Base-by-base conservation (phyloP, 805 yeast genomes). In the Starmerella scarabaei region DNA sequence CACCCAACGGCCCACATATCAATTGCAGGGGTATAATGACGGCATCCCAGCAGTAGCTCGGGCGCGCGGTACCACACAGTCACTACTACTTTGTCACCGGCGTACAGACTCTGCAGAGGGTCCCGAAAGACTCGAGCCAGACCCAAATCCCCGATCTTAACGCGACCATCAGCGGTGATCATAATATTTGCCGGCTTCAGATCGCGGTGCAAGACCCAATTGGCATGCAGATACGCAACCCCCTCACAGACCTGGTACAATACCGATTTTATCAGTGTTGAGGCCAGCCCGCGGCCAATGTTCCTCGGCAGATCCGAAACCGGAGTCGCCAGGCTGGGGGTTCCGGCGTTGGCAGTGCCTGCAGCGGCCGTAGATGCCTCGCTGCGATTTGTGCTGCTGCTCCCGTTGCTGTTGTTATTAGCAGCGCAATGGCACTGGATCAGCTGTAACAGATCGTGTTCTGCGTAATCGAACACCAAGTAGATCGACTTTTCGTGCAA, bases 41-140 rank as follows among this genome's bases (percentile, higher is more conserved):
- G 67, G 2, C 93, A 84, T 0, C 96, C 96, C n/a, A 86, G 60
- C 27, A 86, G 62, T 29, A 86, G 64, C 55, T 86, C 97, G 0
- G 95, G 95, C 0, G 95, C 94, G 50, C 97, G 67, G 57, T 86
- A 86, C 97, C 97, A 86, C 42, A 86, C 86, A 0, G 97, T 86
- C 11, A 86, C 96, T 40, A 86, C 96, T 14, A 86, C 95, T 60
- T 86, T 86, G 59, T 86, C 97, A 33, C 95, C 95, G 17, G 86
- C 72, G 55, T 81, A 86, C 19, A 86, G 64, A 17, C 91, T 75
- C 54, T 86, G 96, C 30, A 86, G 59, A 24, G 93, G 88, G 53
- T 84, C 81, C 48, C 78, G 79, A 62, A 85, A 86, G 52, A 80
- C 74, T 43, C 97, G 68, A 0, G 95, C 95, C 27, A 86, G 65